These are phyloP conservation scores for Entomortierella lignicola DNA, from an alignment of 192 early-diverging fungal species.

Conservation along the genomic window DNA sequence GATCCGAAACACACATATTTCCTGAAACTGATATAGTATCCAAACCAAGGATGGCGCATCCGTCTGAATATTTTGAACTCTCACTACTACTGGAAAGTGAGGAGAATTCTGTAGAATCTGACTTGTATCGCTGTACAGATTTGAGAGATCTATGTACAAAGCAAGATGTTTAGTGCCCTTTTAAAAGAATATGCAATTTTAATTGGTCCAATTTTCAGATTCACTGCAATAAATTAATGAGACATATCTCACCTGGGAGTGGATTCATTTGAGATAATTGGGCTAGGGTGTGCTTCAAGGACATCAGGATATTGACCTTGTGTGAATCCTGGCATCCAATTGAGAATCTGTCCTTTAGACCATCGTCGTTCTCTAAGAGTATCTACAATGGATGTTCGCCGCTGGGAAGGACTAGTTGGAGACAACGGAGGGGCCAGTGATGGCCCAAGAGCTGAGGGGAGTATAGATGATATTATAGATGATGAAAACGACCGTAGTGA, in stretches of 20 bases:
- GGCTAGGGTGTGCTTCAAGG: constrained; percentile 3
- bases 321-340: constrained; percentile 20
- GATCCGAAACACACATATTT: constrained; percentile 15
- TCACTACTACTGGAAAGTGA: background rate
- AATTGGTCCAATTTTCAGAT: too few species aligned
- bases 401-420: background rate
- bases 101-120: background rate
- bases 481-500: constrained; percentile 15
- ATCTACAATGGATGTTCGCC: constrained; percentile 16
- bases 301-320: constrained; percentile 7
- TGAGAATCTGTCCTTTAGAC: constrained; percentile 13
- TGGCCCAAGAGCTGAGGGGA: constrained; percentile 1
- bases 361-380: constrained; percentile 10
- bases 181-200: too few species aligned
- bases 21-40: constrained; percentile 13
- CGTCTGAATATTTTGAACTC: background rate
- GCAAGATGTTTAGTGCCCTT: too few species aligned
- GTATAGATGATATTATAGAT: background rate
- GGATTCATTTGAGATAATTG: background rate
- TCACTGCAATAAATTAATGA: too few species aligned
- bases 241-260: constrained; percentile 13
- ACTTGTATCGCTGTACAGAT: constrained; percentile 4
- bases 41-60: constrained; percentile 13
- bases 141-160: constrained; percentile 6
- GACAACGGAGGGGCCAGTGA: background rate